These are phyloP conservation scores for Vigna unguiculata DNA, from an alignment of 306 rosid species.

Conservation along the genomic window DNA sequence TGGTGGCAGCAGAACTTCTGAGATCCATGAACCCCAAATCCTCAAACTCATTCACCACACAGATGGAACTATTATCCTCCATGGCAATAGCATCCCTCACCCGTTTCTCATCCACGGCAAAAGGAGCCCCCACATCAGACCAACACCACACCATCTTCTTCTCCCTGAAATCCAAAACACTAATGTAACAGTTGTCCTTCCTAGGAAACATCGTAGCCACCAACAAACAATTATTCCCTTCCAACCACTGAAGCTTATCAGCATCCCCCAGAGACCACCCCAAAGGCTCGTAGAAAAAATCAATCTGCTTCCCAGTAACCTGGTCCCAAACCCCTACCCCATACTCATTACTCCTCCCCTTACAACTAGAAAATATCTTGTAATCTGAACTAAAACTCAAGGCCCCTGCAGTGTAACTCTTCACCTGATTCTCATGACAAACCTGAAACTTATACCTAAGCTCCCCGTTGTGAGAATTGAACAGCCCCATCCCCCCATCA, in stretches of 20 bases:
- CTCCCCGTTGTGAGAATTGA: slow-evolving; percentile 71
- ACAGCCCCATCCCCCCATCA: slow-evolving; percentile 89
- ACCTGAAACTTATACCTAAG: slow-evolving; percentile 84
- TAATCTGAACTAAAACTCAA: slow-evolving; percentile 76
- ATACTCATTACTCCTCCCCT: slow-evolving; percentile 89
- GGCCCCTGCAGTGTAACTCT: slow-evolving; percentile 97
- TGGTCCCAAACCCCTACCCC: slow-evolving; percentile 99
- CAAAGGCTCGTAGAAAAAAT: slow-evolving; percentile 84
- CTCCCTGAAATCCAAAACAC: slow-evolving; percentile 82
- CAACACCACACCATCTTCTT: slow-evolving; percentile 93
- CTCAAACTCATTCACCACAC: slow-evolving; percentile 94
- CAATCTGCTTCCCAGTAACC: slow-evolving; percentile 76
- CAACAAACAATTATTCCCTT: slow-evolving; percentile 73
- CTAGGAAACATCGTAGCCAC: slow-evolving; percentile 94
- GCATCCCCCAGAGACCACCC: slow-evolving; percentile 99
- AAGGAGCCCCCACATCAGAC: slow-evolving; percentile 79
- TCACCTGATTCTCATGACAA: slow-evolving; percentile 75
- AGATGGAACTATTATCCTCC: slow-evolving; percentile 80
- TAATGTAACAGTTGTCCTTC: slow-evolving; percentile 89
- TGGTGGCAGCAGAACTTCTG: slow-evolving; percentile 64
- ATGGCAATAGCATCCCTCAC: slow-evolving; percentile 92
- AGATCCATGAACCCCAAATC: slow-evolving; percentile 94
- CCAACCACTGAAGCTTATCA: slow-evolving; percentile 86
- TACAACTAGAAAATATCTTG: slow-evolving; percentile 86
- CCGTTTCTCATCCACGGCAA: slow-evolving; percentile 72